These are phyloP conservation scores for Pythium utonaiense DNA, from an alignment of 352 stramenopile genomes.

Conservation along the genomic window DNA sequence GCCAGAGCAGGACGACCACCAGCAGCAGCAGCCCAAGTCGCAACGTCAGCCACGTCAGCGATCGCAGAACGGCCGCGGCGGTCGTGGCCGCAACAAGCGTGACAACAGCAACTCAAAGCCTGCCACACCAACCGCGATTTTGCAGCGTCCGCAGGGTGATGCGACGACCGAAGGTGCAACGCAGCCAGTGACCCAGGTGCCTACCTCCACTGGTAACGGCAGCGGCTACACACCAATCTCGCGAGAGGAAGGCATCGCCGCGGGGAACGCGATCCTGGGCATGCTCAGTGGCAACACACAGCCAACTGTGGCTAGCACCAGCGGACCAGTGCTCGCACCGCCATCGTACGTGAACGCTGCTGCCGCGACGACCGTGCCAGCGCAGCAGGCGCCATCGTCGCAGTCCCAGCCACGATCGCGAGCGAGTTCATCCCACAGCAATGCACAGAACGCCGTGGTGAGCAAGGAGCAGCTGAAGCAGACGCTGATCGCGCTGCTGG, in stretches of 20 bases:
- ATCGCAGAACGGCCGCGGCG: slow-evolving; percentile 16
- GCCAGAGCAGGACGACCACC: slow-evolving; percentile 10
- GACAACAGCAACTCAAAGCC: slow-evolving; percentile 40
- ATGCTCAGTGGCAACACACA: slow-evolving; percentile 58
- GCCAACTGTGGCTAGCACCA: neutral
- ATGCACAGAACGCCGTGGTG: slow-evolving; percentile 28
- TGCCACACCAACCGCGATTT: slow-evolving; percentile 48
- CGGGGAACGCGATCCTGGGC: slow-evolving; percentile 76
- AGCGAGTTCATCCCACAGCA: slow-evolving; percentile 12
- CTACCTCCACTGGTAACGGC: slow-evolving; percentile 6
- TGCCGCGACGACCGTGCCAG: neutral
- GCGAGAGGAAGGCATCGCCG: slow-evolving; percentile 74
- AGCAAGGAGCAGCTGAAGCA: slow-evolving; percentile 88
- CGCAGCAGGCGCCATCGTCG: slow-evolving; percentile 24
- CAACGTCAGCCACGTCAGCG: slow-evolving; percentile 29
- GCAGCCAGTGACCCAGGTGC: neutral
- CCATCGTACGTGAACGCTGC: slow-evolving; percentile 4
- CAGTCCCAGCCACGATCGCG: slow-evolving; percentile 21
- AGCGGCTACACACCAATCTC: slow-evolving; percentile 65
- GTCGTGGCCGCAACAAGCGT: slow-evolving; percentile 23
- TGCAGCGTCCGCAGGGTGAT: slow-evolving; percentile 39
- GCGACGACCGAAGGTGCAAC: neutral
- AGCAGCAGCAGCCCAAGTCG: slow-evolving; percentile 19
- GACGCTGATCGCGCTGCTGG: slow-evolving; percentile 71
- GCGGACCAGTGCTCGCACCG: slow-evolving; percentile 13